phyloP scores from a whole-genome alignment of 2,329 filamentous ascomycete genomes.

The Penicillium sclerotiorum region DNA sequence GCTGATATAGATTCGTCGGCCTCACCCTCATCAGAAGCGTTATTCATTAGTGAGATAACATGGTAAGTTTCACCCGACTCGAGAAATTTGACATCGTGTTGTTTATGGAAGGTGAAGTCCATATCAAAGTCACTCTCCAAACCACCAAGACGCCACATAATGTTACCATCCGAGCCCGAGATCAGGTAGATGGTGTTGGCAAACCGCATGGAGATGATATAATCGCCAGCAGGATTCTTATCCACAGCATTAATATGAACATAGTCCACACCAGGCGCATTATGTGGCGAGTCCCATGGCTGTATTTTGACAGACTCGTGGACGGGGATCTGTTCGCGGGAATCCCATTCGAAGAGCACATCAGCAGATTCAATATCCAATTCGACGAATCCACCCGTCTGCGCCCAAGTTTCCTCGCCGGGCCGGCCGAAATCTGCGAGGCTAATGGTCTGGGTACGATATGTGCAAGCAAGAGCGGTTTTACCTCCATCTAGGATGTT shows the following conservation, averaged over 20 bases:
- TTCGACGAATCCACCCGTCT: constrained; percentile 34
- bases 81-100: constrained; percentile 39
- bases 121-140: constrained; percentile 26
- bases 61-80: constrained; percentile 27
- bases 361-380: constrained; percentile 31
- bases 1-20: constrained; percentile 26
- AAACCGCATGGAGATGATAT: constrained; percentile 39
- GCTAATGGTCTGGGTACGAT: constrained; percentile 15
- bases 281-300: not conserved
- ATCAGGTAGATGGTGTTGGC: constrained; percentile 40
- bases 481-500: constrained; percentile 33
- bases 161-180: constrained; percentile 31
- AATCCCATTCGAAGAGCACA: constrained; percentile 34
- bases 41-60: constrained; percentile 34
- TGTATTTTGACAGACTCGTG: constrained; percentile 8
- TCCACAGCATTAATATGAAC: constrained; percentile 43
- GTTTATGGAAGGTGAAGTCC: constrained; percentile 36
- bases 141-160: constrained; percentile 42
- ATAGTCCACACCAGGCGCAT: constrained; percentile 27
- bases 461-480: constrained; percentile 27
- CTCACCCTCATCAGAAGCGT: constrained; percentile 28
- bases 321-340: constrained; percentile 28
- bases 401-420: constrained; percentile 21
- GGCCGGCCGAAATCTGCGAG: constrained; percentile 25
- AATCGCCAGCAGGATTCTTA: constrained; percentile 38